Evolutionary conservation across 73 alveolate species (phyloP).

Genomic region (Blepharisma stoltei): DNA sequence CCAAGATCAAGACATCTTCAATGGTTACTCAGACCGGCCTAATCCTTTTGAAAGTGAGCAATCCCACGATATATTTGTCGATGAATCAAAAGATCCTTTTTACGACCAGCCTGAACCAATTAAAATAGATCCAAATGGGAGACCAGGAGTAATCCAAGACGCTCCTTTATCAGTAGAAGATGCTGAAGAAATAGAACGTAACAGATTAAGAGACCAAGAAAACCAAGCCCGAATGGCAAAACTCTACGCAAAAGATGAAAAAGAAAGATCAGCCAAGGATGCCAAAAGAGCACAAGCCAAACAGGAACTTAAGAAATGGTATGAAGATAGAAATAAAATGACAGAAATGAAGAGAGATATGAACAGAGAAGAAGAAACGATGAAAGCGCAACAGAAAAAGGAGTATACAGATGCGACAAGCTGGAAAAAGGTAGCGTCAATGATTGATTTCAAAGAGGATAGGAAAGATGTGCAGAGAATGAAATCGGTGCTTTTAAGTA

Average conservation of each 20-base stretch:
- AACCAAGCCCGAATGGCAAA: constrained; percentile 8
- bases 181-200: constrained; percentile 23
- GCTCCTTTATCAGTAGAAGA: neutral
- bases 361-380: constrained; percentile 19
- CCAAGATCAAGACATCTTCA: no score
- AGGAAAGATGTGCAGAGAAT: constrained; percentile 19
- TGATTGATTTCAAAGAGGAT: constrained; percentile 18
- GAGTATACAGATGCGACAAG: neutral
- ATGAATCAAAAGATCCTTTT: no score
- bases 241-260: constrained; percentile 3
- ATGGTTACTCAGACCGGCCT: no score
- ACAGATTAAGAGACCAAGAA: constrained; percentile 24
- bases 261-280: constrained; percentile 8
- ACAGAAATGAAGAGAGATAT: neutral
- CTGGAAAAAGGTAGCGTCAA: constrained; percentile 19
- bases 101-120: no score
- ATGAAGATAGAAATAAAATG: neutral
- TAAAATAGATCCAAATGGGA: no score
- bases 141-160: no score
- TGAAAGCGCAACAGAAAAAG: neutral
- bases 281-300: constrained; percentile 13
- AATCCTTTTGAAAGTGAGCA: no score
- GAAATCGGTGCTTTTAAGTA: constrained; percentile 22
- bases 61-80: no score
- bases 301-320: constrained; percentile 6